A percentile compares a stretch with the other conserved stretches of the same genome.
Evolutionary conservation across 2,329 filamentous ascomycete species (phyloP).

Genomic region (Fusarium sp.): DNA sequence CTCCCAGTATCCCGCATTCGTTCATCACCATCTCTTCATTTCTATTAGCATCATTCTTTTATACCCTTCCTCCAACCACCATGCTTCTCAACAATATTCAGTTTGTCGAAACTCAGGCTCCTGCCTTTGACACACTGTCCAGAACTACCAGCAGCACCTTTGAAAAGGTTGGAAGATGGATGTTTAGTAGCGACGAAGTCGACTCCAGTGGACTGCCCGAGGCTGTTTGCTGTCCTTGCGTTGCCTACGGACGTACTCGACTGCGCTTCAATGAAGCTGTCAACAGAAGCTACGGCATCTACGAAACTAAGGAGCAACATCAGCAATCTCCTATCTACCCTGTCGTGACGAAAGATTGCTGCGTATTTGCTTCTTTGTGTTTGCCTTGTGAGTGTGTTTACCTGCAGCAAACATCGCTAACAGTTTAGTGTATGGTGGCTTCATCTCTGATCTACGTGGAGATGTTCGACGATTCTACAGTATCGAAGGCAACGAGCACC

Average conservation of each 20-base stretch:
- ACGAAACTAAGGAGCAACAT: not conserved
- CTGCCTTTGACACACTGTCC: not conserved
- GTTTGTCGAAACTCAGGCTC: not conserved
- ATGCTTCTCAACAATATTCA: not conserved
- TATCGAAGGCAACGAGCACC: slow-evolving; percentile 43
- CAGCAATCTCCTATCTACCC: not conserved
- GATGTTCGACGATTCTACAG: slow-evolving; percentile 49
- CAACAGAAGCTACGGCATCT: slow-evolving; percentile 1
- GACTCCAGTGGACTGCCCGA: not conserved
- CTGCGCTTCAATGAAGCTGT: not conserved
- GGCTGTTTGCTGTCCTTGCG: slow-evolving; percentile 11
- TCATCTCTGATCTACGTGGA: slow-evolving; percentile 47
- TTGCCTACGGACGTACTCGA: slow-evolving; percentile 16
- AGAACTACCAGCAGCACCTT: not conserved
- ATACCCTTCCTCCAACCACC: not conserved
- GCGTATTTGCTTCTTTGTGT: slow-evolving; percentile 31
- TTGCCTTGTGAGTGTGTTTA: slow-evolving; percentile 43
- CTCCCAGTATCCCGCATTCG: not conserved
- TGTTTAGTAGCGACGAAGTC: not conserved
- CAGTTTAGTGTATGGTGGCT: slow-evolving; percentile 47
- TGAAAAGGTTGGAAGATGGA: not conserved
- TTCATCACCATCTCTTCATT: not conserved
- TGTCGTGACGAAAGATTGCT: slow-evolving; percentile 1
- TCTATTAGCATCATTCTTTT: not conserved
- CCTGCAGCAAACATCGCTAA: not conserved